Conservation (phyloP, 2,329 filamentous ascomycete genomes). For the Pseudodiploospora longispora region DNA sequence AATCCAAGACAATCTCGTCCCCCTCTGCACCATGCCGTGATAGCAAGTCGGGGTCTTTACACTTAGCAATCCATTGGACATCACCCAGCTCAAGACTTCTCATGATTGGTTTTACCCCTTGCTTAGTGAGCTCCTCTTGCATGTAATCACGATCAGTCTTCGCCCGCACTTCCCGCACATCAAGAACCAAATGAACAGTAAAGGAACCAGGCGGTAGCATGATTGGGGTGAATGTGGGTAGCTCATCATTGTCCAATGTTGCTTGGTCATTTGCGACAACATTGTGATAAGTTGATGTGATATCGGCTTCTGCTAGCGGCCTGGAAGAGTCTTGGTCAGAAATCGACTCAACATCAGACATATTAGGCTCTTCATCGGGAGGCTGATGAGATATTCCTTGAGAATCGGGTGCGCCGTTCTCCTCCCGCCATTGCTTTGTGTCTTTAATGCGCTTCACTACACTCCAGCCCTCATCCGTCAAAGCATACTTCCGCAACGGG, state of each 20-base stretch:
- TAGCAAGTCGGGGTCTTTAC: conserved; percentile 50
- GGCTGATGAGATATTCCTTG: not conserved
- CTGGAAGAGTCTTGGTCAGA: not conserved
- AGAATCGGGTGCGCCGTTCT: conserved; percentile 12
- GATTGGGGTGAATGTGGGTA: conserved; percentile 51
- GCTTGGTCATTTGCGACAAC: conserved; percentile 32
- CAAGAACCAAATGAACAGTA: conserved; percentile 63
- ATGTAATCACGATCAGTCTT: conserved; percentile 71
- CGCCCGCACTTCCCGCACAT: conserved; percentile 66
- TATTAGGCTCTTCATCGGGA: not conserved
- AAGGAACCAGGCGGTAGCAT: conserved; percentile 57
- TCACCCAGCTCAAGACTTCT: conserved; percentile 66
- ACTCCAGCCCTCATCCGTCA: conserved; percentile 75
- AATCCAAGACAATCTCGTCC: conserved; percentile 67
- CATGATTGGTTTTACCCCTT: conserved; percentile 57
- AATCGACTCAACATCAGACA: not conserved
- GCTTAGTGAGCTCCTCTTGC: conserved; percentile 60
- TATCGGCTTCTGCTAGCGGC: not conserved
- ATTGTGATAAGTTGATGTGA: conserved; percentile 22
- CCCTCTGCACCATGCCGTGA: conserved; percentile 50
- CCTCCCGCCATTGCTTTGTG: conserved; percentile 31
- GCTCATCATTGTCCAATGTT: conserved; percentile 17
- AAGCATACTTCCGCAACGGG: conserved; percentile 57
- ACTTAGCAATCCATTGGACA: conserved; percentile 71
- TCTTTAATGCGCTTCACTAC: conserved; percentile 57